Conservation (phyloP, 75 land plant genomes). For the Sequoiadendron giganteum region DNA sequence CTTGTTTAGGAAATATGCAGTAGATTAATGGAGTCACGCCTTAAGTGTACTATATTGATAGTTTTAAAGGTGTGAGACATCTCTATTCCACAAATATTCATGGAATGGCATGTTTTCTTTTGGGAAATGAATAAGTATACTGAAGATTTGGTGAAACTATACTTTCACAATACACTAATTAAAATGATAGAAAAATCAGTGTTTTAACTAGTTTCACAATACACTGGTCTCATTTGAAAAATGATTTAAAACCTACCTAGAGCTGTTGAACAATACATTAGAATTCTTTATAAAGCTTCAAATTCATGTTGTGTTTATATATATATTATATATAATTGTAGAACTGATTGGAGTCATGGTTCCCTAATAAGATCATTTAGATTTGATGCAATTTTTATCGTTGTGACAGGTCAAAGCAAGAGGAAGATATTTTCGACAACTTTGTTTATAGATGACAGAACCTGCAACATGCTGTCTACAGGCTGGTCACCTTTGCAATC, state of each 20-base stretch:
- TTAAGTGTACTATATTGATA: neutral
- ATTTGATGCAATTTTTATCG: neutral
- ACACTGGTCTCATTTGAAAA: neutral
- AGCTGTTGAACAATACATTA: too few species aligned
- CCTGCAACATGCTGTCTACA: neutral
- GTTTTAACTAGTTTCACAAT: neutral
- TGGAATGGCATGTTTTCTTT: too few species aligned
- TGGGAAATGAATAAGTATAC: too few species aligned
- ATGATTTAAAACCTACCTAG: neutral
- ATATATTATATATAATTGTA: too few species aligned
- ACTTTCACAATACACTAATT: too few species aligned
- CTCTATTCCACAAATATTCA: neutral
- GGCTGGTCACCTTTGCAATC: neutral
- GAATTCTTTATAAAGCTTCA: neutral
- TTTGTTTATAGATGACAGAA: neutral
- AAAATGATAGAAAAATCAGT: neutral
- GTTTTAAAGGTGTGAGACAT: neutral
- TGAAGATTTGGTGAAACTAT: neutral
- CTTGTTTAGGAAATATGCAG: neutral
- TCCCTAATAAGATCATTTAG: neutral
- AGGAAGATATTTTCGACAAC: neutral
- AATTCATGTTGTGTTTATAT: neutral
- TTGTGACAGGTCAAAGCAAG: neutral
- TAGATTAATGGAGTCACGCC: neutral
- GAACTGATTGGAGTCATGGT: neutral